Percentiles rank a stretch among this genome's conserved stretches.
Conservation (phyloP, 2,329 filamentous ascomycete genomes). For the Nemania abortiva region DNA sequence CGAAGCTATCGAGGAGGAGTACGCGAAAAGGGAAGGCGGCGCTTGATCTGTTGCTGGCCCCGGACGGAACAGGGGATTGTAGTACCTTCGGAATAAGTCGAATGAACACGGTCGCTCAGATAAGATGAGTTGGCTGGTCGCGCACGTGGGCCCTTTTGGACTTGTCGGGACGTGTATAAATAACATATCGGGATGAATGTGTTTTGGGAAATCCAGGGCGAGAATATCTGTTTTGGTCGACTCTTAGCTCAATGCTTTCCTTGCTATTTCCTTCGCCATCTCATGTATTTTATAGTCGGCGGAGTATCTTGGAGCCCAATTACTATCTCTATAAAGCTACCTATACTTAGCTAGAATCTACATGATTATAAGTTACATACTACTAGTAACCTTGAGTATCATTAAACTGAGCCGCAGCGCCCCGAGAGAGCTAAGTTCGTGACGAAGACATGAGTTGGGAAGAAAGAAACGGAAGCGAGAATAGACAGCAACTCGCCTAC, state of each 20-base stretch:
- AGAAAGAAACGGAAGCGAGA: neutral
- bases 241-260: neutral
- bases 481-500: neutral
- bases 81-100: neutral
- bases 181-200: slow-evolving; percentile 2
- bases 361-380: too few species aligned
- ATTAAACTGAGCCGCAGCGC: neutral
- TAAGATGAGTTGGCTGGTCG: neutral
- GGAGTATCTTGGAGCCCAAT: neutral
- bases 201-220: neutral
- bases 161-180: neutral
- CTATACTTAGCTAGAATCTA: too few species aligned
- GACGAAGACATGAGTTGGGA: neutral
- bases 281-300: slow-evolving; percentile 14
- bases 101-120: neutral
- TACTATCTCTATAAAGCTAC: neutral
- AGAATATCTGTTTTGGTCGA: neutral
- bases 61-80: neutral
- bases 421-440: neutral
- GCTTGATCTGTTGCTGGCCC: slow-evolving; percentile 56
- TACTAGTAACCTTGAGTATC: neutral
- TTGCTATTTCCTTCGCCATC: neutral
- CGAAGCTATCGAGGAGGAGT: slow-evolving; percentile 73
- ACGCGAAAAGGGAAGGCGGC: slow-evolving; percentile 72
- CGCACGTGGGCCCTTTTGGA: neutral